Base-by-base conservation (phyloP, 2,329 filamentous ascomycete species). In the Myrmaecium sp. region DNA sequence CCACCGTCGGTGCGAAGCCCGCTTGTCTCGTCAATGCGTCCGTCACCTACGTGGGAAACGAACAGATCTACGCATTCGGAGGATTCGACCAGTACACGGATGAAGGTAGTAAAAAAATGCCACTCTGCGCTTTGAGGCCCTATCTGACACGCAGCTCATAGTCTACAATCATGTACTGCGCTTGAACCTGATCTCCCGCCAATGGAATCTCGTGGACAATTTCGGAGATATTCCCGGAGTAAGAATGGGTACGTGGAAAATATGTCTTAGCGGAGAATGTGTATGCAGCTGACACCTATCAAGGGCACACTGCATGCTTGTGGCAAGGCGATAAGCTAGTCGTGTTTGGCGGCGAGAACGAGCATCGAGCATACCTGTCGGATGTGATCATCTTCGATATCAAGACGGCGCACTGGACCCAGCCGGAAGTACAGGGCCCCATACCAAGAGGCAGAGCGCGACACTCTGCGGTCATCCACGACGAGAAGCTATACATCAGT, bases 41-140 rank as follows among this genome's bases (percentile, higher is more conserved):
- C 1, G 86, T 95, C 33, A 98, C 89, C n/a, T 94, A 93, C 51
- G 93, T 89, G 44, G 84, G 84, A 32, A 89, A 93, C 55, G 89
- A 95, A 49, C 74, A 89, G 52, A 95, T 98, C 41, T 95, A 91
- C 54, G 89, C 86, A 7, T 98, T 98, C 60, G 89, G 89, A 22
- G 89, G 89, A 11, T 98, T 98, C 46, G 89, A 98, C 47, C 86
- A 95, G 53, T 95, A 93, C 48, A 98, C 89, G 1, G 89, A 98
- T 50, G 89, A 98, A 59, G 80, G 66, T 66, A 23, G 37, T 33
- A 20, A 7, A n/a, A n/a, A 7, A n/a, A 20, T 9, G 6, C 22
- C 14, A 21, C 14, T 8, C n/a, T 14, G 14, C 11, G 5, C 10
- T 12, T 4, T 14, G 7, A 17, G 12, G 14, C 9, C 8, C 25